These are phyloP conservation scores for Cichorium intybus DNA, from an alignment of 140 eudicot genomes.

Conservation along the genomic window DNA sequence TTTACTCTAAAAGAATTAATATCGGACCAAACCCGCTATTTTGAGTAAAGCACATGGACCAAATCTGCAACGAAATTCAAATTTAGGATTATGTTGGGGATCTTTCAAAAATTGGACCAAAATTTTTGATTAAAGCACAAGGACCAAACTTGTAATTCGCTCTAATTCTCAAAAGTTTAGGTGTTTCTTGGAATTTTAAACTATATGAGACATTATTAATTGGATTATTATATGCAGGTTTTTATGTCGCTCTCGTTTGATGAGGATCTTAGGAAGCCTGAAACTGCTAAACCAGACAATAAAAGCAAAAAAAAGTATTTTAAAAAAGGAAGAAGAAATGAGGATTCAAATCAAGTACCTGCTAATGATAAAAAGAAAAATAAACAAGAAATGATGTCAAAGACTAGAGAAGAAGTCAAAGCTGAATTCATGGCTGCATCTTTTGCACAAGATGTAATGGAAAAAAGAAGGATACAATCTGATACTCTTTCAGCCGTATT, in stretches of 20 bases:
- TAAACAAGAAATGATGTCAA: slow-evolving; percentile 65
- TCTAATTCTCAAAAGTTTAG: no score
- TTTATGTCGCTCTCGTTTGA: slow-evolving; percentile 76
- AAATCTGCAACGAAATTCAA: background rate
- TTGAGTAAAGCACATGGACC: background rate
- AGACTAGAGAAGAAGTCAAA: slow-evolving; percentile 86
- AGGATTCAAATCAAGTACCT: slow-evolving; percentile 43
- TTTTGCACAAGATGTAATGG: slow-evolving; percentile 65
- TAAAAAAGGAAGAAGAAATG: slow-evolving; percentile 58
- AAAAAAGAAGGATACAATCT: slow-evolving; percentile 74
- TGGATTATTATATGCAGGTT: slow-evolving; percentile 42
- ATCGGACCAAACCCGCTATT: background rate
- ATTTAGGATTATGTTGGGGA: no score
- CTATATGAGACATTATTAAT: background rate
- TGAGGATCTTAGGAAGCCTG: slow-evolving; percentile 81
- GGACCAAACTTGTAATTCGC: background rate
- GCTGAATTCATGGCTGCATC: slow-evolving; percentile 94
- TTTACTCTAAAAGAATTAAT: no score
- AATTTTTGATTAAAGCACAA: no score
- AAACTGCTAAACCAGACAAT: slow-evolving; percentile 39
- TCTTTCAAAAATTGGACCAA: no score
- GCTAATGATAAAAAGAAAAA: slow-evolving; percentile 63
- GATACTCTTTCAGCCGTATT: slow-evolving; percentile 84
- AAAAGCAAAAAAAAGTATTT: slow-evolving; percentile 48
- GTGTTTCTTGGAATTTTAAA: background rate